A percentile compares a stretch with the other conserved stretches of the same genome.
Evolutionary conservation across 2,329 filamentous ascomycete species (phyloP).

Genomic region (Xylariomycetidae sp.): DNA sequence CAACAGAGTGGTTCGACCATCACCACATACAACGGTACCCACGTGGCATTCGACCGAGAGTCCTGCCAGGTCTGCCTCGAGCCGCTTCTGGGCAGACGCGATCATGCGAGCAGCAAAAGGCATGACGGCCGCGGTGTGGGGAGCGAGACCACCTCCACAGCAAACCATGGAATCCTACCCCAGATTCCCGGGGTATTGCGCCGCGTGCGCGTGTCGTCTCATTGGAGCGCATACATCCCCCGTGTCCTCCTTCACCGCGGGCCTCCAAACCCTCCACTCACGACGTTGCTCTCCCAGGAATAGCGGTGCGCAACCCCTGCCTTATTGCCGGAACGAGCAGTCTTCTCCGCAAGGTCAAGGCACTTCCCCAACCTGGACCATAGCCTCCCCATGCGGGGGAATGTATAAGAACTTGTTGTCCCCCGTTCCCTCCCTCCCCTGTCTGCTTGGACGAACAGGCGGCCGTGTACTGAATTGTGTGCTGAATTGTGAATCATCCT

Average conservation of each 20-base stretch:
- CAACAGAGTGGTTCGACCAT: no score
- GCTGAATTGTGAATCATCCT: constrained; percentile 1
- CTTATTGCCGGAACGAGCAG: background rate
- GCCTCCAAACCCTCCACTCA: constrained; percentile 19
- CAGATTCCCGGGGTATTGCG: constrained; percentile 9
- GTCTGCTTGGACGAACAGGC: background rate
- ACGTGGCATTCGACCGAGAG: no score
- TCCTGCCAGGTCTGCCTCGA: no score
- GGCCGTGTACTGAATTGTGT: constrained; percentile 1
- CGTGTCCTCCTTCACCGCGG: background rate
- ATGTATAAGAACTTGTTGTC: constrained; percentile 2
- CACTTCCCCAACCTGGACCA: no score
- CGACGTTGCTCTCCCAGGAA: no score
- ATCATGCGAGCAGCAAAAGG: no score
- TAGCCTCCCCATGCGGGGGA: no score
- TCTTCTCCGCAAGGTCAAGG: constrained; percentile 4
- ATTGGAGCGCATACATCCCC: constrained; percentile 22
- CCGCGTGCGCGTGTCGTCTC: constrained; percentile 1
- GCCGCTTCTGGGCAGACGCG: no score
- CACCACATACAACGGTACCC: no score
- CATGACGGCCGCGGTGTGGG: no score
- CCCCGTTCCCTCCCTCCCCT: background rate
- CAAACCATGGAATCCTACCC: constrained; percentile 10
- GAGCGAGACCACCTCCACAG: constrained; percentile 17
- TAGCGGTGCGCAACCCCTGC: background rate